phyloP scores from a whole-genome alignment of 139 green algal species.

The Picochlorum sp. region DNA sequence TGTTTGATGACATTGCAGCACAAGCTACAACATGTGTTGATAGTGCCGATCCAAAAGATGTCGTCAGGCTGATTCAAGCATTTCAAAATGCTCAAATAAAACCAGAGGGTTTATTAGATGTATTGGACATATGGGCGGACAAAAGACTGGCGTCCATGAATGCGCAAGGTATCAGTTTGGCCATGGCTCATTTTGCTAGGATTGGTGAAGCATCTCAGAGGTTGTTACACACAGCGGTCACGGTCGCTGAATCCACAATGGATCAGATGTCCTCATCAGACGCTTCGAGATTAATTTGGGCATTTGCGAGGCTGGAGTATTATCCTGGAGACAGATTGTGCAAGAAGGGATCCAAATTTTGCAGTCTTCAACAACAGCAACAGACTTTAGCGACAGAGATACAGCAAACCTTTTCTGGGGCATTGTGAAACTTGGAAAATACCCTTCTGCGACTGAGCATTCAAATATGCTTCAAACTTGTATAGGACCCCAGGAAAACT shows the following conservation, averaged over 20 bases:
- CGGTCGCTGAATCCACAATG: slow-evolving; percentile 9
- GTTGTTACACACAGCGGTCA: slow-evolving; percentile 19
- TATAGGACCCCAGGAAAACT: not conserved
- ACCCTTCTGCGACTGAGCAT: not conserved
- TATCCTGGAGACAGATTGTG: slow-evolving; percentile 7
- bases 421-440: slow-evolving; percentile 10
- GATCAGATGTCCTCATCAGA: slow-evolving; percentile 4
- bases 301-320: slow-evolving; percentile 25
- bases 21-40: slow-evolving; percentile 9
- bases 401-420: slow-evolving; percentile 29
- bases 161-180: slow-evolving; percentile 14
- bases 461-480: slow-evolving; percentile 4
- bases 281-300: slow-evolving; percentile 16
- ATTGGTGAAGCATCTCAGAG: slow-evolving; percentile 12
- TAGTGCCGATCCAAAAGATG: slow-evolving; percentile 19
- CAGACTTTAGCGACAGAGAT: slow-evolving; percentile 15
- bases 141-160: slow-evolving; percentile 12
- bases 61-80: slow-evolving; percentile 11
- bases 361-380: not conserved
- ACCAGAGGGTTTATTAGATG: slow-evolving; percentile 12
- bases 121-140: slow-evolving; percentile 24
- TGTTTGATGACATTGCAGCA: slow-evolving; percentile 14
- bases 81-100: slow-evolving; percentile 25
- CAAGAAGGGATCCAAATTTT: slow-evolving; percentile 4
- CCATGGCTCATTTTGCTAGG: slow-evolving; percentile 23